A percentile compares a stretch with the other conserved stretches of the same genome.
Evolutionary conservation across 2,329 filamentous ascomycete genomes (phyloP).

Genomic region (Colletotrichum horii): DNA sequence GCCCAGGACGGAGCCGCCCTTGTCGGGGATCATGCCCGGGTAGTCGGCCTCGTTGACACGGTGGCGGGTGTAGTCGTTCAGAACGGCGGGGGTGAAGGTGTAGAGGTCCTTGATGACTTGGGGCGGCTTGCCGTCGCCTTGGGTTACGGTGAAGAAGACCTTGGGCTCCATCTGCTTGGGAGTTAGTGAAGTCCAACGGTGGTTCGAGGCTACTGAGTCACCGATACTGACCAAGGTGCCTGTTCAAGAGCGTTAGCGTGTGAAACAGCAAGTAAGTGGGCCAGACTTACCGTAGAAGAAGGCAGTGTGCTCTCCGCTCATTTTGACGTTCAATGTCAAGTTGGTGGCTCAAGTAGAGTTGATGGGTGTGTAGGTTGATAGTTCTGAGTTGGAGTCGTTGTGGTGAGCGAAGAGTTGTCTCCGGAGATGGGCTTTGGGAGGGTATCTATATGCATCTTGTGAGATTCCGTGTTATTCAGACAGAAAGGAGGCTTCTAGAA

Average conservation of each 20-base stretch:
- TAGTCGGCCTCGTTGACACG: slow-evolving; percentile 77
- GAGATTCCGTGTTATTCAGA: background rate
- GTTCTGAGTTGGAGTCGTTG: background rate
- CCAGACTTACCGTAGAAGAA: slow-evolving; percentile 62
- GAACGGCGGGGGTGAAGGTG: slow-evolving; percentile 74
- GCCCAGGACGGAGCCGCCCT: slow-evolving; percentile 69
- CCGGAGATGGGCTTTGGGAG: background rate
- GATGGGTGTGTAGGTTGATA: background rate
- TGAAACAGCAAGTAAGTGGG: too few relatives aligned
- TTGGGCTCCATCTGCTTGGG: slow-evolving; percentile 73
- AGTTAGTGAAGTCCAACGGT: slow-evolving; percentile 18
- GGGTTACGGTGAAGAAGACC: slow-evolving; percentile 86
- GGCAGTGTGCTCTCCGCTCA: slow-evolving; percentile 49
- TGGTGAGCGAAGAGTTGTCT: background rate
- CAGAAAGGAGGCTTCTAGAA: background rate
- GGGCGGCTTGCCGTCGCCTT: slow-evolving; percentile 58
- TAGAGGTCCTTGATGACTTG: slow-evolving; percentile 60
- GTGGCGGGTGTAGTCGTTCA: slow-evolving; percentile 73
- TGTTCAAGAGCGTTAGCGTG: slow-evolving; percentile 7
- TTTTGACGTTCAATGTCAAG: slow-evolving; percentile 26
- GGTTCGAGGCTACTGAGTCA: background rate
- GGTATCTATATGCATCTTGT: background rate
- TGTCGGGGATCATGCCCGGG: slow-evolving; percentile 72
- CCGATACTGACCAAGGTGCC: slow-evolving; percentile 39
- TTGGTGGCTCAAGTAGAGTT: background rate